Base-by-base conservation (phyloP, 345 rosid species). In the Moringa oleifera region DNA sequence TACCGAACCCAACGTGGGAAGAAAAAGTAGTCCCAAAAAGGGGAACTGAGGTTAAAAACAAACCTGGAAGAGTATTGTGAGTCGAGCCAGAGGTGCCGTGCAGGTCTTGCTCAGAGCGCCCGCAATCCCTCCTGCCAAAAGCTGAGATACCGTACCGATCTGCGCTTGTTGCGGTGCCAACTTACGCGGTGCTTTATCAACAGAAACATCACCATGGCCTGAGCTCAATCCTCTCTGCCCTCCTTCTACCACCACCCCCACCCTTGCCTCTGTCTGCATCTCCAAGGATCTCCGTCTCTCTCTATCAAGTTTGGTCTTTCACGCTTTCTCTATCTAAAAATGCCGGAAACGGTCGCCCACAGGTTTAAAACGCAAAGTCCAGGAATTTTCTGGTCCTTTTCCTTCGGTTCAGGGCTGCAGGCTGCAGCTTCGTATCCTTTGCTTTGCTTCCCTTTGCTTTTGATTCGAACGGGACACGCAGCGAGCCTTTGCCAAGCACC, bases 91-190 rank as follows among this genome's bases (percentile, higher is more conserved):
- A 57, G 99, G 99, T 9, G 97, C 96, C 8, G 97, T 94, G 65
- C 99, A 94, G 51, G 99, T 94, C 75, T 94, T 94, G 76, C 95
- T 85, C 59, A 94, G 76, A 67, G 96, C 97, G 11, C 99, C 99
- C 4, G 97, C 96, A 57, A 91, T 70, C 12, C 99, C 97, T 55
- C 99, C 99, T 28, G 99, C 91, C 12, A 94, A 67, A 25, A 94
- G 85, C 77, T 94, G 96, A 3, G 92, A 73, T 8, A 87, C 73
- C 0, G 93, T 85, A 47, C 93, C 99, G 59, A 87, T 71, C 75
- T 83, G 88, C 23, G 89, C 61, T 66, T 81, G 85, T 45, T 79
- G 85, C 11, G 71, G 84, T 25, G 80, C 63, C 37, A 80, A 67
- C 60, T 80, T 77, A 62, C 78, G 80, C 41, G 85, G 63, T 0